Base-by-base conservation (phyloP, 108 stramenopile genomes). In the Pseudonitzschia multiseries region DNA sequence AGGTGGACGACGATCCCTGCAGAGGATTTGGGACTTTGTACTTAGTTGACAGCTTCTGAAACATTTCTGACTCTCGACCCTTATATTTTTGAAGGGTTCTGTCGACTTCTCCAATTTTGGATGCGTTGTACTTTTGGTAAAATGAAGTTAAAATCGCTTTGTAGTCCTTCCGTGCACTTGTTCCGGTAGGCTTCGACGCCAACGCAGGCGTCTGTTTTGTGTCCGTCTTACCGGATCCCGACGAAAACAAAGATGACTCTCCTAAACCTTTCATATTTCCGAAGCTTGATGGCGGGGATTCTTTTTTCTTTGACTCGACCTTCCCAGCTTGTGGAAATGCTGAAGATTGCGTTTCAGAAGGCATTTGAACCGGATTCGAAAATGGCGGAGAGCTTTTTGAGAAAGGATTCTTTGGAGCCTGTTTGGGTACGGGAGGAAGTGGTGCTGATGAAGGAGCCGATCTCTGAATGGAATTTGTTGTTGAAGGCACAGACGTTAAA, bases 71-170 rank as follows among this genome's bases (percentile, higher is more conserved):
- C 70, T 94, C 90, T 24, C 69, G 68, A 42, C 84, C 87, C 79
- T 90, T 88, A 79, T 92, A 93, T 65, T 92, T 96, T 64, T 78
- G 65, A 57, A 96, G 79, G 9, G 70, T 78, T 27, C 68, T 68
- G 0, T 75, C 77, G 41, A 93, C 87, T 21, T 90, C 86, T n/a
- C 62, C 67, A 22, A 93, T 32, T 77, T 92, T 96, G 5, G 77
- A 64, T 8, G 95, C 80, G 29, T 87, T 84, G 78, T 92, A 74
- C 26, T 81, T 79, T 33, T 85, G 52, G 71, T 88, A 92, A 57
- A 96, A 93, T 20, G 77, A 63, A 18, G 81, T 85, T 51, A 94
- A 71, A 9, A 92, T 77, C 13, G 74, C 50, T 42, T 77, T 68
- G 74, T 88, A 94, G 76, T 91, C 87, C 42, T 75, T 52, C 9